Conservation (phyloP, 345 rosid species). For the Euclidium syriacum region DNA sequence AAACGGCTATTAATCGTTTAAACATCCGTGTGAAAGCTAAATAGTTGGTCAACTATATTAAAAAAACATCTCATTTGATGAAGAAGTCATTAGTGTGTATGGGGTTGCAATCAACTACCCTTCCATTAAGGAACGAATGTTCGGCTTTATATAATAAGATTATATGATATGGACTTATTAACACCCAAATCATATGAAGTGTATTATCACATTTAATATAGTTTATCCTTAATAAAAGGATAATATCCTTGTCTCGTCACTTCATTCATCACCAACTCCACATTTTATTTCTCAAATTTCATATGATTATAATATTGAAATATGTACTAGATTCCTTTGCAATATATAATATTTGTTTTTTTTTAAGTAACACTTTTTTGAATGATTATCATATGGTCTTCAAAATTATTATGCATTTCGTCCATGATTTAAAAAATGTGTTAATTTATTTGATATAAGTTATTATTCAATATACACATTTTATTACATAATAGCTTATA, state of each 20-base stretch:
- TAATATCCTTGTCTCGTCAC: slow-evolving; percentile 1
- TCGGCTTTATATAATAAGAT: background rate
- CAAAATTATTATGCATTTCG: no score
- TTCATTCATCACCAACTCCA: slow-evolving; percentile 11
- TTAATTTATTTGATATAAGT: no score
- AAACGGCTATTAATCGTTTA: background rate
- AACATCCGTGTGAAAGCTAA: background rate
- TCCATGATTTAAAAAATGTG: no score
- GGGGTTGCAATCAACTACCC: background rate
- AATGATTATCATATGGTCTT: no score
- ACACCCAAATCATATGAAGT: background rate
- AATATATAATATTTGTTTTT: no score
- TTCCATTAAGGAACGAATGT: background rate
- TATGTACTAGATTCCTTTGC: no score
- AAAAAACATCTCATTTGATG: background rate
- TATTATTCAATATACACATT: no score
- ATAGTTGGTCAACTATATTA: background rate
- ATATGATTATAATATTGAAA: no score
- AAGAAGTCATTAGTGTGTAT: background rate
- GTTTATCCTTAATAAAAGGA: background rate
- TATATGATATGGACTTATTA: background rate
- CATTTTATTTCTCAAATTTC: no score
- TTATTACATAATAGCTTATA: no score
- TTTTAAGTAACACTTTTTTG: no score
- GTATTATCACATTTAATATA: background rate